Evolutionary conservation across 441 rosid species (phyloP), one percentile per base, ranked within the genome.

Genomic region (Eutrema salsugineum): DNA sequence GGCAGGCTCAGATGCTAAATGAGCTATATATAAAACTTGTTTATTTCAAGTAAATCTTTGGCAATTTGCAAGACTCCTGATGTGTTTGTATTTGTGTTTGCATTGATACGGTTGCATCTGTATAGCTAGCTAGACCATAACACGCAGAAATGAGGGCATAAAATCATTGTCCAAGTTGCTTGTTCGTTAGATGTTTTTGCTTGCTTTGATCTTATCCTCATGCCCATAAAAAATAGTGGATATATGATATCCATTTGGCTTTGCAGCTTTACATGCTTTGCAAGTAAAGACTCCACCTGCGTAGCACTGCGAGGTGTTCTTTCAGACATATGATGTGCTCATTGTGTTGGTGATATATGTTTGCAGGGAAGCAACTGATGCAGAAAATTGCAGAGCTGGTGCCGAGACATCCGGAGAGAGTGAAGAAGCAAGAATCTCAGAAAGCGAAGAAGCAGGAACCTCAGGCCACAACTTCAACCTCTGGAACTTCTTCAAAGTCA

Each of bases 281-380:
- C 28, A 20, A 6, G 9, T 58, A 60, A n/a, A 54, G 28, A 15
- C 20, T 50, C 35, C 14, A 49, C 61, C 20, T 53, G 36, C 51
- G 48, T 46, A 61, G 15, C 40, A 72, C 19, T 15, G n/a, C 40
- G 12, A 58, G 53, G 48, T 65, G 49, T 66, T 48, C 11, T 20
- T 49, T 20, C 20, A 22, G n/a, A 15, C 19, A 44, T 5, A 43
- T 44, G 44, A 16, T 69, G 66, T 77, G 39, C 15, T 75, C 33
- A 24, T 49, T 70, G 17, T 74, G 66, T 32, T 62, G 27, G 12
- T 62, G 27, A n/a, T 39, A 2, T 32, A 20, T 54, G 44, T 27
- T 49, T 86, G 80, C 86, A 91, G 98, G 93, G 70, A 91, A 95
- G 79, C 88, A 86, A 82, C 75, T 91, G 74, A 91, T 93, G 99